These are phyloP conservation scores for Bipolaris zeicola DNA, from an alignment of 2,329 filamentous ascomycete species.

Conservation along the genomic window DNA sequence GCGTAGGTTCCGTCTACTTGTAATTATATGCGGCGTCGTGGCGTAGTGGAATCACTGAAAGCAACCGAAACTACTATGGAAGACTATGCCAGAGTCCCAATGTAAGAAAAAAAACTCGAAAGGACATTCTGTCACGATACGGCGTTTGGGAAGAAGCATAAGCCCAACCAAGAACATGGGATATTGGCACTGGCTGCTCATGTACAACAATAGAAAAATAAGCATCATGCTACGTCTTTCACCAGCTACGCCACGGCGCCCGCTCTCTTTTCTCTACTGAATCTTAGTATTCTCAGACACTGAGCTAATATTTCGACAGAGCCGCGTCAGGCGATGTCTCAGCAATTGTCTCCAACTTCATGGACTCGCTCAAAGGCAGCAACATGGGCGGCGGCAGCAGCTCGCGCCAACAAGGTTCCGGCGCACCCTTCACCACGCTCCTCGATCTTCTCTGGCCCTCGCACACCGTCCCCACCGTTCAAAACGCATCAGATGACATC, in stretches of 20 bases:
- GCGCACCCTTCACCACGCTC: slow-evolving; percentile 79
- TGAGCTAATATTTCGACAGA: slow-evolving; percentile 35
- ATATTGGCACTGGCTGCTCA: slow-evolving; percentile 29
- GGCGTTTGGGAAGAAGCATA: slow-evolving; percentile 41
- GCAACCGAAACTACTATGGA: slow-evolving; percentile 25
- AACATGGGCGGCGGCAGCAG: slow-evolving; percentile 43
- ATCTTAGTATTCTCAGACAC: slow-evolving; percentile 4
- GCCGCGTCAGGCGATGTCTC: slow-evolving; percentile 70
- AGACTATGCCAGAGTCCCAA: slow-evolving; percentile 24
- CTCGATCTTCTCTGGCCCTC: slow-evolving; percentile 81
- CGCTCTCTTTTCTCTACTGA: slow-evolving; percentile 14
- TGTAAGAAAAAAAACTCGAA: slow-evolving; percentile 17
- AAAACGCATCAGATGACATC: slow-evolving; percentile 66
- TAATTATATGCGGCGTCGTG: slow-evolving; percentile 42
- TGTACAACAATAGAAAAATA: slow-evolving; percentile 48
- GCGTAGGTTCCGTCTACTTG: slow-evolving; percentile 78
- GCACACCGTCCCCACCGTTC: slow-evolving; percentile 77
- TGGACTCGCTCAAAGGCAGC: slow-evolving; percentile 75
- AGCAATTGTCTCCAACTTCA: slow-evolving; percentile 82
- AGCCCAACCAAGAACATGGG: slow-evolving; percentile 24
- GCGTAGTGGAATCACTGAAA: slow-evolving; percentile 40
- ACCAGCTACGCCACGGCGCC: slow-evolving; percentile 41
- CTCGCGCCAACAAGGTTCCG: slow-evolving; percentile 36
- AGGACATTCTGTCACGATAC: slow-evolving; percentile 29
- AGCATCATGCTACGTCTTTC: slow-evolving; percentile 36